Conservation (phyloP, 257 asterid genomes). For the Gardenia jasminoides region DNA sequence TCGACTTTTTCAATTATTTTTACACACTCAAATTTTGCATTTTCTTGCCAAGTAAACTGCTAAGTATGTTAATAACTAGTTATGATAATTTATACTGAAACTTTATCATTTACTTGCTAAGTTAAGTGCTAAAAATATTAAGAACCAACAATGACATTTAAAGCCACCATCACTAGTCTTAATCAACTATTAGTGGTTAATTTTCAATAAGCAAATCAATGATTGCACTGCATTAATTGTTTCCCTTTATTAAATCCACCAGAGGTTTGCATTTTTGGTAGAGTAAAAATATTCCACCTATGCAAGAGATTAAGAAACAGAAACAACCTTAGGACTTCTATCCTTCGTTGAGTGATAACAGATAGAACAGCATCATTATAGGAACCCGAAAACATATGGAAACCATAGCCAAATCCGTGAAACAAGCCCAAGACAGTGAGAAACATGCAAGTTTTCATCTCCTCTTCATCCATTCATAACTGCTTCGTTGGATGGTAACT, state of each 20-base stretch:
- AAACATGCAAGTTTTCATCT: too few relatives aligned
- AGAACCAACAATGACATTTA: too few relatives aligned
- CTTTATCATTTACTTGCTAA: too few relatives aligned
- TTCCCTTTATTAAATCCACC: not conserved
- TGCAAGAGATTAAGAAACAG: not conserved
- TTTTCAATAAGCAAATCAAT: not conserved
- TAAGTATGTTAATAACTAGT: too few relatives aligned
- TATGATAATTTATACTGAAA: too few relatives aligned
- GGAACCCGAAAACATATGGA: not conserved
- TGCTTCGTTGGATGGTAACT: not conserved
- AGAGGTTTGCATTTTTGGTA: not conserved
- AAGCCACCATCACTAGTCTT: too few relatives aligned
- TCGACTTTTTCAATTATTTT: too few relatives aligned
- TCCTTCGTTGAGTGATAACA: not conserved
- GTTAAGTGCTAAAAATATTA: too few relatives aligned
- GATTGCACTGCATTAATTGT: not conserved
- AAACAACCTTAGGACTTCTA: not conserved
- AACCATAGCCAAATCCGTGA: not conserved
- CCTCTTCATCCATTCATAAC: slow-evolving; percentile 3
- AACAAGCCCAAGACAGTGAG: not conserved
- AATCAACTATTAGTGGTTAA: too few relatives aligned
- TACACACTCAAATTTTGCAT: too few relatives aligned
- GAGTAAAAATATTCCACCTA: not conserved
- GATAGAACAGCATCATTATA: not conserved
- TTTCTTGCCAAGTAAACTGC: too few relatives aligned